Percentiles rank a stretch among this genome's conserved stretches.
These are phyloP conservation scores for Yamadazyma diddensiae DNA, from an alignment of 1,139 yeast genomes.

Conservation along the genomic window DNA sequence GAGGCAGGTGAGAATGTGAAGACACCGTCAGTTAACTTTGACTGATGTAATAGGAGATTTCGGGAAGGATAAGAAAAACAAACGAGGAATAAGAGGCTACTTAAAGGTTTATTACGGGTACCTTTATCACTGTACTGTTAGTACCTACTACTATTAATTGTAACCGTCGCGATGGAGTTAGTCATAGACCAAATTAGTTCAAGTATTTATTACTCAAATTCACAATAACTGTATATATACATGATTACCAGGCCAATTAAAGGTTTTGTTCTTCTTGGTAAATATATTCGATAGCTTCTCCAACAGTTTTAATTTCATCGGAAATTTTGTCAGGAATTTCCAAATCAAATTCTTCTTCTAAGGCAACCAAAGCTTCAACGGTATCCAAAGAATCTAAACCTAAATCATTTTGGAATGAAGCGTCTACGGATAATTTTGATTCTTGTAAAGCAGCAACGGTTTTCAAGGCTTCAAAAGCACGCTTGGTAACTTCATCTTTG, in stretches of 20 bases:
- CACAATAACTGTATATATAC: constrained; percentile 8
- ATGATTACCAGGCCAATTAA: constrained; percentile 15
- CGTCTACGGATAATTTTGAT: constrained; percentile 39
- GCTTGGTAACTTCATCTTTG: constrained; percentile 45
- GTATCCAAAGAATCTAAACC: constrained; percentile 72
- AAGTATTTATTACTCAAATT: too few species aligned
- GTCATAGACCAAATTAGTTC: too few species aligned
- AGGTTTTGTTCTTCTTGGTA: constrained; percentile 47
- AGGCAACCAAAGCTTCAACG: constrained; percentile 68
- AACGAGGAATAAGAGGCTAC: too few species aligned
- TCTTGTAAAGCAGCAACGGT: constrained; percentile 52
- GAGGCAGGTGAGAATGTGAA: too few species aligned
- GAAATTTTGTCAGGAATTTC: constrained; percentile 69
- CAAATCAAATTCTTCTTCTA: constrained; percentile 70
- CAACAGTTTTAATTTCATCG: constrained; percentile 66
- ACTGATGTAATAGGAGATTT: too few species aligned
- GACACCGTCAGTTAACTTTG: too few species aligned
- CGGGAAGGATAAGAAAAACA: too few species aligned
- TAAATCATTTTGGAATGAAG: constrained; percentile 59
- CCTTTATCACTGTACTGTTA: too few species aligned
- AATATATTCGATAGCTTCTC: constrained; percentile 64
- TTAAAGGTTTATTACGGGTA: too few species aligned
- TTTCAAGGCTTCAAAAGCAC: constrained; percentile 51
- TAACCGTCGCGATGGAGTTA: too few species aligned
- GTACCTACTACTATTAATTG: too few species aligned